Conservation (phyloP, 495 filamentous ascomycete genomes). For the Tuber aestivum region DNA sequence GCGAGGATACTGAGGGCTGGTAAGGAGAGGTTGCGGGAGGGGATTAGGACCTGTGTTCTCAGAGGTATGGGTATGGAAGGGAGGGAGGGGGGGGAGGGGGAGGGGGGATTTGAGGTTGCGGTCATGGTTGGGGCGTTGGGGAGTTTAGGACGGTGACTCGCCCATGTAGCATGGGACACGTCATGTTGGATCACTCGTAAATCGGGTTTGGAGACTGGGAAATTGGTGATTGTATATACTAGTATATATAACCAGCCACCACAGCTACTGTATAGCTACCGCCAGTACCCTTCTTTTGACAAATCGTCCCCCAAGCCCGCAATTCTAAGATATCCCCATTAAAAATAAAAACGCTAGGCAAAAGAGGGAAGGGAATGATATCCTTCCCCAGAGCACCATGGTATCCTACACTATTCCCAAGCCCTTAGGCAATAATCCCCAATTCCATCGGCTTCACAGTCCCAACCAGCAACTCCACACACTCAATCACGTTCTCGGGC, state of each 20-base stretch:
- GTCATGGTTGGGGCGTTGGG: conserved; percentile 70
- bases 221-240: background rate
- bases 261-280: too few species aligned
- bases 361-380: background rate
- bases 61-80: conserved; percentile 55
- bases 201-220: background rate
- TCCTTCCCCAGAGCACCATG: background rate
- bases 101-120: conserved; percentile 87
- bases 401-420: background rate
- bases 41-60: conserved; percentile 76
- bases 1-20: conserved; percentile 74
- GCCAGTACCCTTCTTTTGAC: background rate
- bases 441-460: conserved; percentile 49
- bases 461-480: conserved; percentile 62
- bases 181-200: background rate
- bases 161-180: background rate
- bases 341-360: conserved; percentile 6
- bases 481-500: conserved; percentile 76
- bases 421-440: conserved; percentile 48
- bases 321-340: background rate
- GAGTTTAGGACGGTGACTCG: conserved; percentile 30
- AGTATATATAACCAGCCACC: background rate
- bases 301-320: background rate
- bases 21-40: conserved; percentile 64
- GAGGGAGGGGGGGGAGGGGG: conserved; percentile 47